phyloP scores from a whole-genome alignment of 768 basidiomycete species.

The Leucosporidium creatinivorum region DNA sequence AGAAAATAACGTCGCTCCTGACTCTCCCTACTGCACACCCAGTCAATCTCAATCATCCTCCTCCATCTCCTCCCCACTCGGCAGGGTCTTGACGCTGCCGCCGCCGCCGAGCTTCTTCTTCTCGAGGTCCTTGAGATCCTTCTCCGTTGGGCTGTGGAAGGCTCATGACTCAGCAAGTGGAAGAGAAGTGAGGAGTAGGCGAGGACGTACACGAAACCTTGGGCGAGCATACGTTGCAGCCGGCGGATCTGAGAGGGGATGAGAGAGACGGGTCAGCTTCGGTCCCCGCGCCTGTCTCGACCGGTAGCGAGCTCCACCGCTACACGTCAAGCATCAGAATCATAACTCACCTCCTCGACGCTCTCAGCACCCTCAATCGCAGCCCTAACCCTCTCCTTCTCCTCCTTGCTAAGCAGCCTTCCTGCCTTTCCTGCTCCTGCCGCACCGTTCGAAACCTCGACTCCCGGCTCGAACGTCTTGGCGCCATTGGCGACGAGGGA shows the following conservation, averaged over 20 bases:
- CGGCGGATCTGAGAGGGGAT: constrained; percentile 18
- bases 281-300: not conserved
- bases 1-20: too few species aligned
- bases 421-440: constrained; percentile 58
- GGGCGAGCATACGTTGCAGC: constrained; percentile 47
- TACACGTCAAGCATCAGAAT: not conserved
- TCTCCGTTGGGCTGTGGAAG: constrained; percentile 64
- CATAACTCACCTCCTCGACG: constrained; percentile 64
- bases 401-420: constrained; percentile 82
- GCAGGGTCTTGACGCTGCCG: not conserved
- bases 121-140: constrained; percentile 55
- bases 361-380: constrained; percentile 87
- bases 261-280: not conserved
- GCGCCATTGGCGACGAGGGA: constrained; percentile 12
- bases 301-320: not conserved
- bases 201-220: constrained; percentile 57
- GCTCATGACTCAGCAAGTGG: constrained; percentile 52
- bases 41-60: not conserved
- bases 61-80: constrained; percentile 8
- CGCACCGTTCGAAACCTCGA: constrained; percentile 39
- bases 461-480: constrained; percentile 36
- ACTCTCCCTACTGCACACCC: too few species aligned
- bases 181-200: constrained; percentile 66
- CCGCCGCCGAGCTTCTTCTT: constrained; percentile 7
- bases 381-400: constrained; percentile 74